Evolutionary conservation across 2,329 filamentous ascomycete species (phyloP).

Genomic region (Fusarium anguioides): DNA sequence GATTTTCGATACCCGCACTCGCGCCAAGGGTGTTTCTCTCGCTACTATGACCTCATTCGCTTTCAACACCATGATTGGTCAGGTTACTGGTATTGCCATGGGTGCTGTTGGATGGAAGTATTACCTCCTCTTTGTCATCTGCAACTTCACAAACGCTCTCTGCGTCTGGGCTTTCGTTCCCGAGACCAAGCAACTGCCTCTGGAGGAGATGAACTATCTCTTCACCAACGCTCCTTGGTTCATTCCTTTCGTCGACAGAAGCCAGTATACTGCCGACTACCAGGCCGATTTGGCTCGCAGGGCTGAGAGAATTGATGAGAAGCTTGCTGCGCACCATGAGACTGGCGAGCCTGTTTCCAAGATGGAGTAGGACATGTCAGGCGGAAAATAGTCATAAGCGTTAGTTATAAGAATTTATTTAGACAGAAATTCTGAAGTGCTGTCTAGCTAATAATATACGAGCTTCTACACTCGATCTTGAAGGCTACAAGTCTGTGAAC

Average conservation of each 20-base stretch:
- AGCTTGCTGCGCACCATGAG: constrained; percentile 17
- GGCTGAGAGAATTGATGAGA: constrained; percentile 48
- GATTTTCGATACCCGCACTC: constrained; percentile 81
- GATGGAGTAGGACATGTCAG: neutral
- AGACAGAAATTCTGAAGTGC: no score
- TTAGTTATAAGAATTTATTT: neutral
- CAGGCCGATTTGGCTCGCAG: constrained; percentile 66
- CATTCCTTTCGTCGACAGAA: constrained; percentile 16
- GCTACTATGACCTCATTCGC: constrained; percentile 79
- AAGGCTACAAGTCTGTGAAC: no score
- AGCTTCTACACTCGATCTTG: no score
- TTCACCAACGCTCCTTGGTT: constrained; percentile 26
- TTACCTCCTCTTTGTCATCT: constrained; percentile 53
- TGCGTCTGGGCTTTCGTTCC: constrained; percentile 73
- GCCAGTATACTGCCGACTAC: constrained; percentile 29
- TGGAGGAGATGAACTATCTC: constrained; percentile 70
- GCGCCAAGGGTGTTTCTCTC: constrained; percentile 79
- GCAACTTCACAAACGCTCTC: constrained; percentile 48
- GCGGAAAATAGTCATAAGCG: no score
- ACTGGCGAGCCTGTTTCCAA: constrained; percentile 13
- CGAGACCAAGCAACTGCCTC: constrained; percentile 70
- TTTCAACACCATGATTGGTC: constrained; percentile 77
- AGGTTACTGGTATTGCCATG: constrained; percentile 44
- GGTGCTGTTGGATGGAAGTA: constrained; percentile 53
- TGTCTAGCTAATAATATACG: no score